Evolutionary conservation across 192 early-diverging fungal species (phyloP), one percentile per base, ranked within the genome.

Genomic region (Coemansia sp.): DNA sequence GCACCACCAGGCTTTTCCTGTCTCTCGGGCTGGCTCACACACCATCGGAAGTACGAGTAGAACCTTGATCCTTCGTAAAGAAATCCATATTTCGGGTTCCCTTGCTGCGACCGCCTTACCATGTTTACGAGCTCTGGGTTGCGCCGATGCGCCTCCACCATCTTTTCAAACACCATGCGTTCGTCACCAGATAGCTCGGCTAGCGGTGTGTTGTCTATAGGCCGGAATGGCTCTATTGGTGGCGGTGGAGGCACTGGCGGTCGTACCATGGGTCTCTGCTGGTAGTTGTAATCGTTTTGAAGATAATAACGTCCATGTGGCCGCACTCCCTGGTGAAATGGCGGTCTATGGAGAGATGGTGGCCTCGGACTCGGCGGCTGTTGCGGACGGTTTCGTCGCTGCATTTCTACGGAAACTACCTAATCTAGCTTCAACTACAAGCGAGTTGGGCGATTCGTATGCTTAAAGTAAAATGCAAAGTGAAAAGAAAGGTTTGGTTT

Each of bases 31-130:
- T n/a, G 30, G 36, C 8, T 28, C 33, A 68, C 36, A 6, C 74
- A 55, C 50, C 52, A 55, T 45, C 54, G 70, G 38, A 68, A 79
- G n/a, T 62, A 57, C 1, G 42, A 15, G 45, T 72, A 42, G 7
- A 72, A 31, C 6, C 65, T 69, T 38, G 69, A 78, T 1, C n/a
- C 29, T 22, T 59, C 55, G 15, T 45, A 62, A 9, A 78, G 59
- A 37, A 78, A 78, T 6, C 28, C 48, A 53, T 78, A 78, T 44
- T 58, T 64, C 45, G 69, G 65, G 42, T 62, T 65, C 34, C 61
- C 34, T 0, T 42, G 20, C 14, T 72, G 70, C 6, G 65, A 57
- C 48, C 53, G 19, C 28, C 47, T 61, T 14, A 72, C 69, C 61
- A 68, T 68, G 22, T 57, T 50, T 4, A 72, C 66, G 2, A 72